These are phyloP conservation scores for Lasiodiplodia theobromae DNA, from an alignment of 2,329 filamentous ascomycete species.

Conservation along the genomic window DNA sequence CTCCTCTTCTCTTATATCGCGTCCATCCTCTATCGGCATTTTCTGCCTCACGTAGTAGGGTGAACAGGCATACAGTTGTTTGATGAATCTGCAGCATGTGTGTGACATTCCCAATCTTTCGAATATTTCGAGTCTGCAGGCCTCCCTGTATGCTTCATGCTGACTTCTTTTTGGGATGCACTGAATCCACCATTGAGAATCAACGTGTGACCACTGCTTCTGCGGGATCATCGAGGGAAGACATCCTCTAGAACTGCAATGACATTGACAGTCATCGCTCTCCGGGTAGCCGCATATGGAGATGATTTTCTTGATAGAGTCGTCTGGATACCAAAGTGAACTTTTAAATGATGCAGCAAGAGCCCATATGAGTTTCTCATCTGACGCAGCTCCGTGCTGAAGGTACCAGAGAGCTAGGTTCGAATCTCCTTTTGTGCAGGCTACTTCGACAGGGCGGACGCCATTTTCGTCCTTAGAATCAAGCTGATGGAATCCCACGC, in stretches of 20 bases:
- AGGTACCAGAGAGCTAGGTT: not conserved
- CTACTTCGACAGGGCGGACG: not conserved
- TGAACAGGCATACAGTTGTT: no score
- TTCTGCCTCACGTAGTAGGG: not conserved
- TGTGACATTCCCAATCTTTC: not conserved
- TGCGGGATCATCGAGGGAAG: not conserved
- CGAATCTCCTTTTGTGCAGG: not conserved
- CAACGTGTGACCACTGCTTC: no score
- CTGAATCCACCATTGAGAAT: not conserved
- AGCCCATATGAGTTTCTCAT: not conserved
- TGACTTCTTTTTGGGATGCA: not conserved
- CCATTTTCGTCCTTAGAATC: not conserved
- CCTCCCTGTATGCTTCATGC: not conserved
- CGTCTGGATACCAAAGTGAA: no score
- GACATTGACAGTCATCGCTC: not conserved
- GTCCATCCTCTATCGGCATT: not conserved
- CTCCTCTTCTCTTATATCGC: not conserved
- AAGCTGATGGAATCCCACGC: not conserved
- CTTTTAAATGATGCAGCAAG: not conserved
- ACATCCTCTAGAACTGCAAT: not conserved
- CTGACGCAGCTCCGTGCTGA: not conserved
- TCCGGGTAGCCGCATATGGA: not conserved
- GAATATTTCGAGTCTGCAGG: not conserved
- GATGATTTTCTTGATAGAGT: no score
- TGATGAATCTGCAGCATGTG: not conserved